Evolutionary conservation across 2,329 filamentous ascomycete species (phyloP), one percentile per base, ranked within the genome.

Genomic region (Aspergillus floridensis): DNA sequence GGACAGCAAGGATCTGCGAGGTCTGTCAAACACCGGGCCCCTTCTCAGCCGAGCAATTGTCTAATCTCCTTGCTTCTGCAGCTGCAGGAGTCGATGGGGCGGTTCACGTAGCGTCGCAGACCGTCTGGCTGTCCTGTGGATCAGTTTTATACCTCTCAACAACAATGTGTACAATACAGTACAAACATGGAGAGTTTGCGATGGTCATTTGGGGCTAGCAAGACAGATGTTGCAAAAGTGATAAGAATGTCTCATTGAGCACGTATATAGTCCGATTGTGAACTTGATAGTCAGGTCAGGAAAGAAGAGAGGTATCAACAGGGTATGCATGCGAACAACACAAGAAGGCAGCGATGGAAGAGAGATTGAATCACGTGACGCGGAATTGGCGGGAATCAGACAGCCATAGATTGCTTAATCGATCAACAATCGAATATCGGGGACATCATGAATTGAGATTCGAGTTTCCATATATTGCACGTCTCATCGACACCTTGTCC

Each of bases 1-100:
- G 63, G 63, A 57, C 54, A 58, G 55, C 65, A 65, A 62, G 62
- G 65, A 64, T 66, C 52, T 61, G 61, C 63, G 46, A 41, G 38
- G 38, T 24, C 57, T 57, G 32, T 56, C 24, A 52, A 22, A 16
- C 32, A 12, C 32, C 32, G 32, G 11, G 14, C 2, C 16, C 12
- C 32, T 48, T 59, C 52, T 38, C 29, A 49, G 26, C 46, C 24
- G 16, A 41, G 32, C 5, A 41, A 50, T 44, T 48, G 29, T 41
- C 41, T n/a, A 8, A 31, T 31, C 53, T 46, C 57, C 51, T 62
- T 59, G 51, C 49, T 58, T 58, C 56, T 61, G 35, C 56, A 57
- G 56, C 38, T 41, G 38, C 38, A 41, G n/a, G 38, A n/a, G 38
- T 41, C 4, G 38, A 41, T 8, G 16, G 38, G 38, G 6, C 19